Base-by-base conservation (phyloP, 352 stramenopile species). In the Poterioochromonas sp. region DNA sequence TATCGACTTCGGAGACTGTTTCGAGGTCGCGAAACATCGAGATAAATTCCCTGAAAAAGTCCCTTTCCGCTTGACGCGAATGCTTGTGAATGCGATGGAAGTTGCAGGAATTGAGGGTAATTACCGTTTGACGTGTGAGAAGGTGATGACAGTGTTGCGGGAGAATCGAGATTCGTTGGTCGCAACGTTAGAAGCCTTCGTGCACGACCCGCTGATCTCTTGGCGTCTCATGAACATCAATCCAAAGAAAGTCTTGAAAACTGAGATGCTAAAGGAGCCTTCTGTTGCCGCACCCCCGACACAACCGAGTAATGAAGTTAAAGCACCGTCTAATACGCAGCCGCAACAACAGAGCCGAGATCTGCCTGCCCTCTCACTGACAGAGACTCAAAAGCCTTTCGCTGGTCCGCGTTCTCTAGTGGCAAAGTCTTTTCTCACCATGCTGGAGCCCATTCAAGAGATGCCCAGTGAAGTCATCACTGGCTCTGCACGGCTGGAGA, bases 1-100 rank as follows among this genome's bases (percentile, higher is more conserved):
- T 83, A 97, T 97, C 62, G 93, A 97, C 78, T 97, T 97, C 80
- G 93, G 93, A 39, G 93, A 97, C 82, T 97, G 91, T 79, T 99
- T 99, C 79, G 96, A 99, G 84, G 95, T 99, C 60, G 94, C 94
- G 1, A 98, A 98, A 94, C 89, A 97, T 64, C 88, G 95, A 40
- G 94, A 98, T 47, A 99, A 99, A 79, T 99, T 97, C 77, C 96
- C 96, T 0, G 96, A 99, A 84, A 98, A 94, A 77, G 94, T 99
- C 29, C 96, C 96, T 2, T 99, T 99, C 83, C 93, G 96, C 8
- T 83, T 99, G 22, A 99, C 96, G 15, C 88, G 96, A 26, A 99
- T 99, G 94, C 87, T 99, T 20, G 93, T 95, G 40, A 97, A 98
- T 60, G 95, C 95, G n/a, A 99, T 99, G 96, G 96, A 98, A 85